These are phyloP conservation scores for Stenogyne calaminthoides DNA, from an alignment of 305 asterid species.

Conservation along the genomic window DNA sequence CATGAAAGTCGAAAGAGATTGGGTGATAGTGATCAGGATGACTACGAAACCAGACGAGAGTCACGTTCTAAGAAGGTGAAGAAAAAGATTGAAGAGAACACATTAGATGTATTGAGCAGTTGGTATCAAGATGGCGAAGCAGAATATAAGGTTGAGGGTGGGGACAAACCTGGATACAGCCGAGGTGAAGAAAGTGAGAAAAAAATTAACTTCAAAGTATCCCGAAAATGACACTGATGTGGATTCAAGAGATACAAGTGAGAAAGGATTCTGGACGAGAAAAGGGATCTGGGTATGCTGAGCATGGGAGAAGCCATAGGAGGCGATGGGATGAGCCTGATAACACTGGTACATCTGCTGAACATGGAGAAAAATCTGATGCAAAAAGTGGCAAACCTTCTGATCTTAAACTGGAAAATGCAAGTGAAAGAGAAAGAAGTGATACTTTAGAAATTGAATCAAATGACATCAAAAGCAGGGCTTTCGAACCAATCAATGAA, in stretches of 20 bases:
- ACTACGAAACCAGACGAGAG: slow-evolving; percentile 61
- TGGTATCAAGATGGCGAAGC: slow-evolving; percentile 92
- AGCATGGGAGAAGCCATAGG: slow-evolving; percentile 52
- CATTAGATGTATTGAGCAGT: slow-evolving; percentile 77
- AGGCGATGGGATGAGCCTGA: slow-evolving; percentile 81
- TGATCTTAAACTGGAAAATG: slow-evolving; percentile 45
- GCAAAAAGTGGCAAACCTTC: slow-evolving; percentile 46
- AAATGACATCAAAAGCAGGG: slow-evolving; percentile 34
- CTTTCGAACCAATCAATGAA: slow-evolving; percentile 44
- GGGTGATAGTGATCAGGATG: slow-evolving; percentile 76
- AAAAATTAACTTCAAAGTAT: slow-evolving; percentile 50
- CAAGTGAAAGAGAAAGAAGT: slow-evolving; percentile 48
- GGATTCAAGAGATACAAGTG: slow-evolving; percentile 53
- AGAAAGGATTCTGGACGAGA: slow-evolving; percentile 66
- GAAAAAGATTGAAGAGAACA: slow-evolving; percentile 70
- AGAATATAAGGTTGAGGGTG: slow-evolving; percentile 58
- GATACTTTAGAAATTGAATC: slow-evolving; percentile 44
- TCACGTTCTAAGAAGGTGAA: slow-evolving; percentile 61
- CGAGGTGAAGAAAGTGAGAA: slow-evolving; percentile 61
- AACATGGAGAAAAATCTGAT: slow-evolving; percentile 44
- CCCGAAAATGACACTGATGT: slow-evolving; percentile 51
- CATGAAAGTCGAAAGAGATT: slow-evolving; percentile 76
- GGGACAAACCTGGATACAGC: slow-evolving; percentile 50
- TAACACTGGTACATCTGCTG: slow-evolving; percentile 34
- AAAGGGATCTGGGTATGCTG: slow-evolving; percentile 45